These are phyloP conservation scores for Tolypocladium amazonense DNA, from an alignment of 2,329 filamentous ascomycete genomes.

Conservation along the genomic window DNA sequence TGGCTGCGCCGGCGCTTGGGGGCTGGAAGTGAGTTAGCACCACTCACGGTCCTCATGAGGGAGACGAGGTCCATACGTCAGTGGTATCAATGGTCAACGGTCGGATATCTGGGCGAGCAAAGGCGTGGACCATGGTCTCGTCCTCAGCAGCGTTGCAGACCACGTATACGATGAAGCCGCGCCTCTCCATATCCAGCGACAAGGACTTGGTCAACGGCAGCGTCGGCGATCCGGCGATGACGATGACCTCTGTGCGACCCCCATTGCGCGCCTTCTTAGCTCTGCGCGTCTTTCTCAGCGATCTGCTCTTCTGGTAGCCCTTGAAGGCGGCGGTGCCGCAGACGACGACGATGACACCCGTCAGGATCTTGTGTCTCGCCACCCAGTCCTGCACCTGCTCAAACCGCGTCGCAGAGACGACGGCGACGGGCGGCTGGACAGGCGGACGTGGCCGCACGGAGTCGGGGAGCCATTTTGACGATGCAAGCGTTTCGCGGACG, in stretches of 20 bases:
- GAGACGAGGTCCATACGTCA: conserved; percentile 44
- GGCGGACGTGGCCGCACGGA: conserved; percentile 51
- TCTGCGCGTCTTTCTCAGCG: conserved; percentile 56
- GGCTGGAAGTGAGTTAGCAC: conserved; percentile 36
- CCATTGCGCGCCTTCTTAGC: conserved; percentile 75
- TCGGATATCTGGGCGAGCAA: conserved; percentile 72
- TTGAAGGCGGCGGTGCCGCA: conserved; percentile 53
- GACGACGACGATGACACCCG: conserved; percentile 59
- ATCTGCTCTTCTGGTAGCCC: conserved; percentile 38
- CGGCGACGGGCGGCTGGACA: conserved; percentile 19
- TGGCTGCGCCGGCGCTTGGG: conserved; percentile 54
- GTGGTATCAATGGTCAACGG: conserved; percentile 75
- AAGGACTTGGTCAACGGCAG: conserved; percentile 77
- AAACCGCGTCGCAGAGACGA: conserved; percentile 22
- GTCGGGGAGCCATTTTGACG: conserved; percentile 63
- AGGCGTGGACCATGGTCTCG: conserved; percentile 64
- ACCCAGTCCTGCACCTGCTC: conserved; percentile 63
- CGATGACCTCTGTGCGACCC: conserved; percentile 73
- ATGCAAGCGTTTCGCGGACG: conserved; percentile 58
- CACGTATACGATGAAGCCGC: conserved; percentile 89
- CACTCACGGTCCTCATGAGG: background rate
- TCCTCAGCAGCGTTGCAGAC: conserved; percentile 81
- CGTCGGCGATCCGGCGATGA: conserved; percentile 79
- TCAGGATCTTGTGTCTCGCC: conserved; percentile 59
- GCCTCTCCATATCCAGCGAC: conserved; percentile 75